These are phyloP conservation scores for Aureobasidium zeae DNA, from an alignment of 2,329 filamentous ascomycete species.

Conservation along the genomic window DNA sequence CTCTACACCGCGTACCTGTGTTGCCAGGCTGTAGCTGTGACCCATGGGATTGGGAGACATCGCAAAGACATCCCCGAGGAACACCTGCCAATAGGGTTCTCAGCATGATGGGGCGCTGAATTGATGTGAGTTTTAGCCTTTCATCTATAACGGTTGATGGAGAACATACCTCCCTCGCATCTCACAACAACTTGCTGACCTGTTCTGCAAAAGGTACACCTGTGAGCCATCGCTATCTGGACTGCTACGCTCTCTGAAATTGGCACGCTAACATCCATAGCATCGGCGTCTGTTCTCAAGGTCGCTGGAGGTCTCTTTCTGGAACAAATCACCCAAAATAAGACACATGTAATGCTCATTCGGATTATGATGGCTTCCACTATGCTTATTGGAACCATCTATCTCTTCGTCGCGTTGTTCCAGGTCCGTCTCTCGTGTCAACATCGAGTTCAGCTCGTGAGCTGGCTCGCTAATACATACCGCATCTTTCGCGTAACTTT, in stretches of 20 bases:
- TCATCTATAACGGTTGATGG: no score
- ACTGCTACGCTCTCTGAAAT: no score
- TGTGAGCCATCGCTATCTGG: no score
- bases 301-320: constrained; percentile 43
- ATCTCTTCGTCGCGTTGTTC: constrained; percentile 41
- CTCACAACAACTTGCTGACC: no score
- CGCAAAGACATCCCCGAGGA: constrained; percentile 22
- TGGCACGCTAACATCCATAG: no score
- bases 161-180: no score
- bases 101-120: constrained; percentile 43
- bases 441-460: no score
- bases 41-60: constrained; percentile 28
- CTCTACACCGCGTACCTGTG: constrained; percentile 29
- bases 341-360: constrained; percentile 34
- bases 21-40: constrained; percentile 27
- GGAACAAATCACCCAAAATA: constrained; percentile 39
- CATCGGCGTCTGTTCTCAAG: constrained; percentile 38
- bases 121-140: no score
- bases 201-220: no score
- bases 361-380: constrained; percentile 36
- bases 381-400: constrained; percentile 35
- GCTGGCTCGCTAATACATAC: no score
- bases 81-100: constrained; percentile 4
- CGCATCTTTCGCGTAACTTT: no score
- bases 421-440: no score